Evolutionary conservation across 2,329 filamentous ascomycete genomes (phyloP).

Genomic region (Davidsoniella eucalypti): DNA sequence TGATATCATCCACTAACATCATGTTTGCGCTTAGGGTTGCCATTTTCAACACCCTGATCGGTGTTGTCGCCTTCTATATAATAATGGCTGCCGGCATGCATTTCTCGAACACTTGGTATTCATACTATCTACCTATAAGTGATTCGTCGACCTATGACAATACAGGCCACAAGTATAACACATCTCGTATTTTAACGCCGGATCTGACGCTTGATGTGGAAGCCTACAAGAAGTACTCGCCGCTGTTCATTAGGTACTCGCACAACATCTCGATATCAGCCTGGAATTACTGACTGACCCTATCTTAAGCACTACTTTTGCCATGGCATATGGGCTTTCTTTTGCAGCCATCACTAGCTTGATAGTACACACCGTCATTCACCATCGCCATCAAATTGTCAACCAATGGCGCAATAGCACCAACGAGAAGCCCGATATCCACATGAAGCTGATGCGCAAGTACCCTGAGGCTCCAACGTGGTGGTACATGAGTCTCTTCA

Average conservation of each 20-base stretch:
- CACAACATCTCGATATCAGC: background rate
- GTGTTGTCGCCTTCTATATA: slow-evolving; percentile 49
- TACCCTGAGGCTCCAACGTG: slow-evolving; percentile 46
- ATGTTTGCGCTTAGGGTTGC: slow-evolving; percentile 34
- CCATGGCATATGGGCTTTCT: slow-evolving; percentile 51
- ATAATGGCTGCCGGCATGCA: slow-evolving; percentile 43
- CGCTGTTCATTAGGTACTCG: slow-evolving; percentile 41
- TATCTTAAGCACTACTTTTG: slow-evolving; percentile 45
- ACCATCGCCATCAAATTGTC: slow-evolving; percentile 52
- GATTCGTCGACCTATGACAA: slow-evolving; percentile 59
- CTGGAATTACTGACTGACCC: too few species aligned
- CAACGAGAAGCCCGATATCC: slow-evolving; percentile 43
- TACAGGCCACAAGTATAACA: slow-evolving; percentile 46
- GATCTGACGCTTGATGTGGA: slow-evolving; percentile 45
- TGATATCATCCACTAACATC: background rate
- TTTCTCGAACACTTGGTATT: slow-evolving; percentile 49
- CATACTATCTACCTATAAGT: slow-evolving; percentile 49
- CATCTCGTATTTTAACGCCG: slow-evolving; percentile 42
- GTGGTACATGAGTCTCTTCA: slow-evolving; percentile 46
- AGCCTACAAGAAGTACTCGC: slow-evolving; percentile 51
- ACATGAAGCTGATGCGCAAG: slow-evolving; percentile 47
- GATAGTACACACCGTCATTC: slow-evolving; percentile 49
- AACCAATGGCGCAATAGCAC: slow-evolving; percentile 42
- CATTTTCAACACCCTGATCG: slow-evolving; percentile 56
- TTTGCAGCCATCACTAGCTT: slow-evolving; percentile 57